Base-by-base conservation (phyloP, 257 asterid species). In the Plantago elongata region DNA sequence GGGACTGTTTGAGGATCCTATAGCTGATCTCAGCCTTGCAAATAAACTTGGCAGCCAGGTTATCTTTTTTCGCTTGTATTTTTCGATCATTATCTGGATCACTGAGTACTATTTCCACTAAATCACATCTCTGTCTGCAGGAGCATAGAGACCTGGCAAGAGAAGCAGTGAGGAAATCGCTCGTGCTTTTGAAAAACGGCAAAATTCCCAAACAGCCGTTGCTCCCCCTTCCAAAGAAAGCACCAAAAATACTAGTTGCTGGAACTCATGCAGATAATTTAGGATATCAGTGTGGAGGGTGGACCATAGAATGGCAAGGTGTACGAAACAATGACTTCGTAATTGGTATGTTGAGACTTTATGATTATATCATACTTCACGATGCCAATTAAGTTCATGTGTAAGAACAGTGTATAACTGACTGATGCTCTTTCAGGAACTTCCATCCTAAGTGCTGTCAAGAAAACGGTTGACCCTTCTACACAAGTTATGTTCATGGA, bases 271-370 rank as follows among this genome's bases (percentile, higher is more conserved):
- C 98, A 0, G 79, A 90, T 68, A 88, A 90, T 72, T 74, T 90
- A 69, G 98, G 98, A 0, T 75, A 80, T 79, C 96, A 90, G 64
- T 88, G 98, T 65, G 95, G 98, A 13, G 98, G 96, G 8, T 90
- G 96, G 97, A 87, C 97, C n/a, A 80, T 87, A 0, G 76, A 80
- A 40, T 90, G 98, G 98, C 98, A 85, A 42, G 98, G 98, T 4
- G 74, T 76, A 51, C 55, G 17, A 10, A 89, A 95, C 78, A 90
- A 90, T 54, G 89, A 87, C 58, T 75, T 75, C 54, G 88, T 87
- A 51, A 58, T 51, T 2, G 96, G 97, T 87, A 89, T 2, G 76
- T 74, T 45, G 16, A 37, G 27, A 29, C 46, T 12, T 22, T 34
- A 34, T 34, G 40, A 34, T 34, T 34, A 1, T 7, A 34, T 34